Evolutionary conservation across 805 yeast species (phyloP).

Genomic region (Zygosaccharomyces bailii): DNA sequence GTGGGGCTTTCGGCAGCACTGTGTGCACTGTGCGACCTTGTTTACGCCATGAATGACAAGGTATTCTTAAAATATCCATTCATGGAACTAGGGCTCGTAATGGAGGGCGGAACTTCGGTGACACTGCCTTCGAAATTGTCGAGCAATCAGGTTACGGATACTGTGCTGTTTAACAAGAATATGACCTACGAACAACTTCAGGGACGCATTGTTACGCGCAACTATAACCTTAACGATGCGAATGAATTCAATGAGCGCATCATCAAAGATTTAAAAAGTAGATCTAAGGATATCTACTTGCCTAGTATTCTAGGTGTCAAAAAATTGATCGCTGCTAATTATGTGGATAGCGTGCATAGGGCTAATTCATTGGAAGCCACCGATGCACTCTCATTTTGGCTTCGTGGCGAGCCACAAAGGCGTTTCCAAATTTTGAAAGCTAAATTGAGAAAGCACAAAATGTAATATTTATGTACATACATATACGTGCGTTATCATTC

Average conservation of each 20-base stretch:
- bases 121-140: conserved; percentile 71
- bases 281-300: conserved; percentile 38
- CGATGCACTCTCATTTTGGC: conserved; percentile 67
- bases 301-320: conserved; percentile 46
- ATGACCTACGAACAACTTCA: conserved; percentile 56
- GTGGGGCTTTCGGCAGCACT: conserved; percentile 75
- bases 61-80: conserved; percentile 70
- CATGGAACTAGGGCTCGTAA: conserved; percentile 74
- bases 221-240: conserved; percentile 43
- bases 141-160: conserved; percentile 66
- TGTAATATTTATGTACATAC: conserved; percentile 33
- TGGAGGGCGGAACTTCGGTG: conserved; percentile 74
- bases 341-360: conserved; percentile 38
- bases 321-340: conserved; percentile 36
- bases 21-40: conserved; percentile 70
- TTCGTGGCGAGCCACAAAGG: conserved; percentile 66
- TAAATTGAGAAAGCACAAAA: conserved; percentile 59
- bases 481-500: background rate
- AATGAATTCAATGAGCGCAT: conserved; percentile 48
- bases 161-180: conserved; percentile 65
- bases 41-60: conserved; percentile 60
- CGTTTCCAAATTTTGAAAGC: conserved; percentile 56
- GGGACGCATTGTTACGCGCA: conserved; percentile 60
- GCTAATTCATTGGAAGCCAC: conserved; percentile 65
- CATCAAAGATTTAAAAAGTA: conserved; percentile 38